These are phyloP conservation scores for Diaporthe sp. DNA, from an alignment of 2,329 filamentous ascomycete species.

Conservation along the genomic window DNA sequence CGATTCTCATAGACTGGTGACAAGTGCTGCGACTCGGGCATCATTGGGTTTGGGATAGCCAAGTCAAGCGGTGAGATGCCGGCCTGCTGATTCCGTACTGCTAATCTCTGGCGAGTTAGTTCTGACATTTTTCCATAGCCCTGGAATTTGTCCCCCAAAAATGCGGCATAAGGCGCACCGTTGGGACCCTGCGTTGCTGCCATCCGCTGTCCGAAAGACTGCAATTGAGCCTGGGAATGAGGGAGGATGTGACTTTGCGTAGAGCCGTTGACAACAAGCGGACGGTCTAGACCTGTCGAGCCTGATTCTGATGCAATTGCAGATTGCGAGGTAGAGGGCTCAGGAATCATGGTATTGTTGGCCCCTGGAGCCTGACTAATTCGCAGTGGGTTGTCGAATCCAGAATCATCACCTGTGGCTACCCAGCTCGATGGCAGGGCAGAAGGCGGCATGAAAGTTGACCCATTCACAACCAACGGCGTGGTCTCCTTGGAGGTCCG, in stretches of 20 bases:
- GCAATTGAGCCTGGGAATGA: constrained; percentile 41
- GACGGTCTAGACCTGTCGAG: constrained; percentile 55
- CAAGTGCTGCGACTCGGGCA: constrained; percentile 66
- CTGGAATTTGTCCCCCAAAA: constrained; percentile 49
- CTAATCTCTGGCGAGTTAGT: constrained; percentile 53
- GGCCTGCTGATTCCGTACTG: constrained; percentile 60
- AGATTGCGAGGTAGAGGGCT: constrained; percentile 44
- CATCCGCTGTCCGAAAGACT: constrained; percentile 52
- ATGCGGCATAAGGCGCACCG: constrained; percentile 45
- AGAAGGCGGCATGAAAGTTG: constrained; percentile 50
- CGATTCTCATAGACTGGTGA: constrained; percentile 82
- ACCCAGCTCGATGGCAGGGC: constrained; percentile 48
- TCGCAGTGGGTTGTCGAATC: constrained; percentile 55
- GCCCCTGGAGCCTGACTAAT: constrained; percentile 52
- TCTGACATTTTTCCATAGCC: constrained; percentile 50
- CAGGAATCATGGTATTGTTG: constrained; percentile 41
- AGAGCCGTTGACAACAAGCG: constrained; percentile 68
- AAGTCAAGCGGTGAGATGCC: constrained; percentile 70
- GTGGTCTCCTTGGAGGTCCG: constrained; percentile 50
- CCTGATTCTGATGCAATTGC: constrained; percentile 45
- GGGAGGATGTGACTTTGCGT: constrained; percentile 42
- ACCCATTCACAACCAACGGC: constrained; percentile 60
- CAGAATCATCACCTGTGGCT: constrained; percentile 48
- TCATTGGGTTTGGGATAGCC: constrained; percentile 61
- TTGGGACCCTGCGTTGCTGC: constrained; percentile 46